Conservation (phyloP, 1,284 basidiomycete species). For the Fomitopsis pinicola region DNA sequence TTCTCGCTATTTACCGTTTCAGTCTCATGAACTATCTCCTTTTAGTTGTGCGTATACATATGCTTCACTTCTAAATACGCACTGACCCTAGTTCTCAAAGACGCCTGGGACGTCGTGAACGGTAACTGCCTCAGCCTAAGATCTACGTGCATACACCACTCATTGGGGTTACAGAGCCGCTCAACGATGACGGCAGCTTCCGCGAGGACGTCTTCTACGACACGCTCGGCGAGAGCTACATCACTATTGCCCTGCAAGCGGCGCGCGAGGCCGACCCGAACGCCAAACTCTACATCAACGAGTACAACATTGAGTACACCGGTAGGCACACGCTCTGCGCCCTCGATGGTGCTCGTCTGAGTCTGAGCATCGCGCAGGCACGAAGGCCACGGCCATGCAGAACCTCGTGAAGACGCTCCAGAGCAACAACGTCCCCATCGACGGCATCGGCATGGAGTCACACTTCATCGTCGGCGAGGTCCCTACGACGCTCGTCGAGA, state of each 20-base stretch:
- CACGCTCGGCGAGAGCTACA: slow-evolving; percentile 39
- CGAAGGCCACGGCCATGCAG: slow-evolving; percentile 42
- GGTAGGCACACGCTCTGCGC: slow-evolving; percentile 7
- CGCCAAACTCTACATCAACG: slow-evolving; percentile 44
- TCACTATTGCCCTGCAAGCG: slow-evolving; percentile 39
- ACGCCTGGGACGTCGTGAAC: slow-evolving; percentile 37
- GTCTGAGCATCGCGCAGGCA: slow-evolving; percentile 15
- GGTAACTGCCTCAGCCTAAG: slow-evolving; percentile 16
- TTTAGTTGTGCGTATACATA: slow-evolving; percentile 20
- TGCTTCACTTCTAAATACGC: background rate
- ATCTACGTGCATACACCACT: background rate
- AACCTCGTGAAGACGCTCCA: slow-evolving; percentile 41
- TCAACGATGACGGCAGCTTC: slow-evolving; percentile 57
- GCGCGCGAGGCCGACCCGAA: slow-evolving; percentile 42
- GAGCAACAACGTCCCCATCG: slow-evolving; percentile 38
- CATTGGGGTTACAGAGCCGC: slow-evolving; percentile 32
- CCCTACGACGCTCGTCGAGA: slow-evolving; percentile 33
- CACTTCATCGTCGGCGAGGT: slow-evolving; percentile 50
- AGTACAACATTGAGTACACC: slow-evolving; percentile 39
- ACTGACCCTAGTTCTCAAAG: slow-evolving; percentile 12
- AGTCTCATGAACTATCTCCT: background rate
- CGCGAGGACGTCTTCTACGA: slow-evolving; percentile 44
- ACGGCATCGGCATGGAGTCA: slow-evolving; percentile 45
- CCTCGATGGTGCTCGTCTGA: background rate
- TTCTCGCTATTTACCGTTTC: background rate